phyloP scores from a whole-genome alignment of 805 yeast genomes.

The Yarrowia hollandica region DNA sequence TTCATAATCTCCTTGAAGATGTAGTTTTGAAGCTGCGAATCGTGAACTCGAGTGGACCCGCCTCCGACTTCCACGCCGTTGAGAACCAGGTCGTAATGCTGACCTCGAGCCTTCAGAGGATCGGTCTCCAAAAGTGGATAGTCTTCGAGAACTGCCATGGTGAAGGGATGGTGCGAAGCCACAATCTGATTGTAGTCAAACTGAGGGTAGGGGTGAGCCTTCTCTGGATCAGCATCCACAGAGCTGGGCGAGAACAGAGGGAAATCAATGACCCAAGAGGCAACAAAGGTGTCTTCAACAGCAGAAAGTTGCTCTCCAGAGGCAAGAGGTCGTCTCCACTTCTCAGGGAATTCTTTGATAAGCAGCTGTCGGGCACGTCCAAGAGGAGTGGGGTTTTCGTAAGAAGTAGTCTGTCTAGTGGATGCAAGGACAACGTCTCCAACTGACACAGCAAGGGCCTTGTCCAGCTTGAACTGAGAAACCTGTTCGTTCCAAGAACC shows the following conservation, averaged over 20 bases:
- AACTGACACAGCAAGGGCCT: conserved; percentile 51
- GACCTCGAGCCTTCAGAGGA: conserved; percentile 74
- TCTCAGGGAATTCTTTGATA: conserved; percentile 53
- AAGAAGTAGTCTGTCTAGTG: conserved; percentile 67
- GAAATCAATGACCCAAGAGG: conserved; percentile 82
- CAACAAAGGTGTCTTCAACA: conserved; percentile 36
- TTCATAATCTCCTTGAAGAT: conserved; percentile 65
- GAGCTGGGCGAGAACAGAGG: conserved; percentile 78
- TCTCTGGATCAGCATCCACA: conserved; percentile 31
- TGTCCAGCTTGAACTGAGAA: not conserved
- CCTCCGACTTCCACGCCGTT: conserved; percentile 98
- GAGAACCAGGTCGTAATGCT: conserved; percentile 89
- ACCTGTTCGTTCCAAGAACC: conserved; percentile 17
- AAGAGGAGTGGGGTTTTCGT: conserved; percentile 94
- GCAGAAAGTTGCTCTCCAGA: conserved; percentile 7
- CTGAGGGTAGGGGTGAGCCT: conserved; percentile 52
- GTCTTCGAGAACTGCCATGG: conserved; percentile 80
- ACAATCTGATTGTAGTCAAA: conserved; percentile 53
- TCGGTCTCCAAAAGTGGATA: conserved; percentile 53
- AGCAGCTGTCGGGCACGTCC: conserved; percentile 82
- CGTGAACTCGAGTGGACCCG: conserved; percentile 94
- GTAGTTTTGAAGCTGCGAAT: conserved; percentile 70
- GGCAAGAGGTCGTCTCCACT: conserved; percentile 48
- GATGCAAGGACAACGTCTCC: conserved; percentile 80
- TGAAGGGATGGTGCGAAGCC: conserved; percentile 96